Percentiles rank a stretch among this genome's conserved stretches.
Evolutionary conservation across 2,329 filamentous ascomycete species (phyloP).

Genomic region (Fusarium stilboides): DNA sequence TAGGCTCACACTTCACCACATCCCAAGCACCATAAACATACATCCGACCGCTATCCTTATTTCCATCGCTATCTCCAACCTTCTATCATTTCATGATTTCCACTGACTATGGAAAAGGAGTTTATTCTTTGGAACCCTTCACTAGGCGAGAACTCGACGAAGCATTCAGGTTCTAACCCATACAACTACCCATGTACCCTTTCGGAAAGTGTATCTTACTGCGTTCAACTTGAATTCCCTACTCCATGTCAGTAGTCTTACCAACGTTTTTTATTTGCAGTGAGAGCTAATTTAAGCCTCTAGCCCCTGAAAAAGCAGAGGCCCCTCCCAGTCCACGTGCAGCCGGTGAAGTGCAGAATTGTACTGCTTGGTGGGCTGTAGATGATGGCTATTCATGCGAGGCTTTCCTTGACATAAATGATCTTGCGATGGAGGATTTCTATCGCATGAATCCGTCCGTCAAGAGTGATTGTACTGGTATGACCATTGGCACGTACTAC

Average conservation of each 20-base stretch:
- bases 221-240: constrained; percentile 8
- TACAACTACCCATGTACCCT: constrained; percentile 21
- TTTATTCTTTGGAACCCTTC: constrained; percentile 31
- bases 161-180: constrained; percentile 2
- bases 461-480: constrained; percentile 14
- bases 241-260: not conserved
- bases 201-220: constrained; percentile 18
- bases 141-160: not conserved
- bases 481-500: constrained; percentile 30
- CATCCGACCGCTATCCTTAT: too few species aligned
- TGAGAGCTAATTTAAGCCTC: too few species aligned
- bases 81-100: too few species aligned
- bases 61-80: too few species aligned
- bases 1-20: too few species aligned
- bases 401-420: constrained; percentile 7
- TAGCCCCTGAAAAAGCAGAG: too few species aligned
- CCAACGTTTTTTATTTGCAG: too few species aligned
- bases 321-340: too few species aligned
- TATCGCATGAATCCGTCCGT: constrained; percentile 27
- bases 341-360: too few species aligned
- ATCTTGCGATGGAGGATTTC: not conserved
- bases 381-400: too few species aligned
- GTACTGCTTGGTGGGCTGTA: too few species aligned
- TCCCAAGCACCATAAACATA: too few species aligned
- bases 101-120: not conserved